These are phyloP conservation scores for Ogataea thermomethanolica DNA, from an alignment of 805 yeast species.

Conservation along the genomic window DNA sequence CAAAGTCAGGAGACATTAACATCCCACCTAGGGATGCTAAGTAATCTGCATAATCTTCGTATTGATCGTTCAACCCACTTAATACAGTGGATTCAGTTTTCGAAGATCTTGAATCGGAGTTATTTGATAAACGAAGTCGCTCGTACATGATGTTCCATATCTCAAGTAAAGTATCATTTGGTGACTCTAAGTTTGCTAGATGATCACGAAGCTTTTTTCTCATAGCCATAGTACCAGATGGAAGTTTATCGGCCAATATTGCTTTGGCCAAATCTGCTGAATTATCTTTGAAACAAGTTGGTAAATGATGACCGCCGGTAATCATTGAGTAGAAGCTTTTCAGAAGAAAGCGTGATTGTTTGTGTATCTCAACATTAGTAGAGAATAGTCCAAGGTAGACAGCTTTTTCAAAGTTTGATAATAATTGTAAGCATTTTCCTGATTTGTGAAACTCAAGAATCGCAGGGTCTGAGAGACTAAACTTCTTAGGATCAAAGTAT, in stretches of 20 bases:
- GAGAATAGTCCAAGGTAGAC: constrained; percentile 50
- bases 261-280: constrained; percentile 40
- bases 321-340: constrained; percentile 23
- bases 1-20: constrained; percentile 38
- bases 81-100: constrained; percentile 6
- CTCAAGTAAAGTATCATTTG: constrained; percentile 37
- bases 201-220: constrained; percentile 60
- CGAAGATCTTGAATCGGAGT: constrained; percentile 6
- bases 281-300: constrained; percentile 23
- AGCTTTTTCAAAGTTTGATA: constrained; percentile 47
- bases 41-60: constrained; percentile 62
- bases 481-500: constrained; percentile 10
- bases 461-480: neutral
- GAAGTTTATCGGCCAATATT: constrained; percentile 53
- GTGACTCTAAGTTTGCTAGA: constrained; percentile 30
- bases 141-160: constrained; percentile 47
- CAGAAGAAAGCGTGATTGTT: constrained; percentile 42
- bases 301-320: constrained; percentile 19
- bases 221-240: constrained; percentile 70
- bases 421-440: constrained; percentile 32
- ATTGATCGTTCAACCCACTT: constrained; percentile 7
- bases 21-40: constrained; percentile 69
- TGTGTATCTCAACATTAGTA: constrained; percentile 47
- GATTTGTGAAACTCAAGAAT: constrained; percentile 18
- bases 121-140: constrained; percentile 16